Evolutionary conservation across 192 early-diverging fungal genomes (phyloP).

Genomic region (Entomortierella parvispora): DNA sequence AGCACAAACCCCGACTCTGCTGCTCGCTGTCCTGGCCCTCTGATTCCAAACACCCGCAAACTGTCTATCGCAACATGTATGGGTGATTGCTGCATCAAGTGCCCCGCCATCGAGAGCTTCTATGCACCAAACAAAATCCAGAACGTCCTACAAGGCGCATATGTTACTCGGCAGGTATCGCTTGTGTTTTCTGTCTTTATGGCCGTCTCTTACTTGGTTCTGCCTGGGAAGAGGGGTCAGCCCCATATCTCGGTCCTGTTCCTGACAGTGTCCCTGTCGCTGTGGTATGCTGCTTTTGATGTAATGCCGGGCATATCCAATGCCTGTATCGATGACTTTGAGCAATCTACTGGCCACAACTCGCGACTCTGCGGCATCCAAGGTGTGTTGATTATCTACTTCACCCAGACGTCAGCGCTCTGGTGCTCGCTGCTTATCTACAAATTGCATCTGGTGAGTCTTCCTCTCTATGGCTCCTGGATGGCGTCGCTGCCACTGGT

Average conservation of each 20-base stretch:
- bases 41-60: slow-evolving; percentile 23
- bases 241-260: slow-evolving; percentile 48
- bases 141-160: slow-evolving; percentile 11
- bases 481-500: neutral
- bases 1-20: too few relatives aligned
- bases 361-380: slow-evolving; percentile 34
- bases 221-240: slow-evolving; percentile 39
- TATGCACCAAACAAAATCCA: slow-evolving; percentile 25
- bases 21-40: slow-evolving; percentile 20
- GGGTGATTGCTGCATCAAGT: slow-evolving; percentile 26
- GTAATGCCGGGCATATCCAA: slow-evolving; percentile 35
- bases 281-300: slow-evolving; percentile 46
- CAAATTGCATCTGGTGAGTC: slow-evolving; percentile 42
- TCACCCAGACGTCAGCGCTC: slow-evolving; percentile 47
- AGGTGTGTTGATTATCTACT: slow-evolving; percentile 43
- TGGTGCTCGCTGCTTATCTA: slow-evolving; percentile 48
- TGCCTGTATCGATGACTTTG: slow-evolving; percentile 31
- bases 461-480: neutral
- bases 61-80: slow-evolving; percentile 30
- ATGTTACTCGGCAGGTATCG: slow-evolving; percentile 25
- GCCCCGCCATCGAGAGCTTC: slow-evolving; percentile 34
- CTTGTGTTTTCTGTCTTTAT: slow-evolving; percentile 29
- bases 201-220: slow-evolving; percentile 34
- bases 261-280: slow-evolving; percentile 23
- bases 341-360: slow-evolving; percentile 31